Conservation (phyloP, 2,329 filamentous ascomycete species). For the Decorospora gaudefroyi region DNA sequence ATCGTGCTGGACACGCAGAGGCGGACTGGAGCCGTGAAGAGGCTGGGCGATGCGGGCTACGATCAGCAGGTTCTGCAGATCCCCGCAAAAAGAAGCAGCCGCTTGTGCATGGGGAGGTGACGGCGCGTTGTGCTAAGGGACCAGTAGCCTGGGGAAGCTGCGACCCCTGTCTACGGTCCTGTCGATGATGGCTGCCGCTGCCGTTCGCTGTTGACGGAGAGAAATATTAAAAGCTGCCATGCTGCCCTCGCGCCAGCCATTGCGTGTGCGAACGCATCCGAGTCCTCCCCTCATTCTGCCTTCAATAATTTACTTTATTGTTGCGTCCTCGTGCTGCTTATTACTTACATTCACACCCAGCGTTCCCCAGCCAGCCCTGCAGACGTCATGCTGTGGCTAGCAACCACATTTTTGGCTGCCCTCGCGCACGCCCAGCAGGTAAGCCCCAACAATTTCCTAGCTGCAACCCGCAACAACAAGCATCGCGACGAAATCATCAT, state of each 20-base stretch:
- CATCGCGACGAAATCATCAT: conserved; percentile 13
- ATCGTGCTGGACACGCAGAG: no score
- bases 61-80: conserved; percentile 31
- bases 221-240: conserved; percentile 25
- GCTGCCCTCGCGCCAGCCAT: conserved; percentile 17
- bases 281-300: conserved; percentile 17
- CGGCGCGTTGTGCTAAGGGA: conserved; percentile 18
- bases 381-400: conserved; percentile 45
- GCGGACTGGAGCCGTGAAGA: background rate
- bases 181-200: no score
- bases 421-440: conserved; percentile 40
- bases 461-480: conserved; percentile 15
- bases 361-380: conserved; percentile 25
- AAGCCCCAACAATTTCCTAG: conserved; percentile 24
- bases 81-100: conserved; percentile 20
- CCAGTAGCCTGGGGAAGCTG: conserved; percentile 20
- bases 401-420: conserved; percentile 41
- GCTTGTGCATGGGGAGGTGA: conserved; percentile 18
- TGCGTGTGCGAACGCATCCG: conserved; percentile 19
- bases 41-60: conserved; percentile 17
- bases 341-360: conserved; percentile 11
- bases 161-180: conserved; percentile 4
- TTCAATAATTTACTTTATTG: conserved; percentile 17
- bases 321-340: conserved; percentile 16
- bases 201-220: conserved; percentile 5